Evolutionary conservation across 768 basidiomycete species (phyloP), one percentile per base, ranked within the genome.

Genomic region (Stropharia rugosoannulata): DNA sequence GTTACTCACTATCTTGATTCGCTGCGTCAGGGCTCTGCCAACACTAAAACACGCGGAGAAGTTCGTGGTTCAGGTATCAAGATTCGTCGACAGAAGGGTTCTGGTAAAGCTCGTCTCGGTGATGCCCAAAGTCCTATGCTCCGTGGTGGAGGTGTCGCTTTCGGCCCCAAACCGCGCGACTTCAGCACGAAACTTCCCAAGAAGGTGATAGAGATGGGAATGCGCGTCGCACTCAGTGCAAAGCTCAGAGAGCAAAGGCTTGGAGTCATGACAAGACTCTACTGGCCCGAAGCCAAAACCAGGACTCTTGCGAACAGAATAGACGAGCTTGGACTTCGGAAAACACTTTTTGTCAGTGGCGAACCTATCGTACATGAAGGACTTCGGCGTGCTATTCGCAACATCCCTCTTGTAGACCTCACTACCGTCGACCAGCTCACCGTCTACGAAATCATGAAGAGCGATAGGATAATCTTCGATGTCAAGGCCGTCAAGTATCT

Each of bases 141-240:
- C 52, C 80, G 87, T 32, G 96, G 96, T 35, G 97, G 97, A 72
- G 97, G 96, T 62, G 83, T 90, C 39, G 93, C 93, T 5, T 95
- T 94, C 58, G 94, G 94, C 29, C 93, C 93, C 0, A 89, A 92
- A 66, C 92, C 94, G 2, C 83, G 94, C 47, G 91, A 97, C 68
- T 98, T 95, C 70, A 85, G 89, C 63, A 94, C 93, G 16, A 89
- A 91, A 60, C 81, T 99, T 37, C 90, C 92, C n/a, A 82, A 92
- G 59, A 98, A 98, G 73, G 90, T 97, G 61, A 81, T 93, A 40
- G 79, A 91, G 63, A 90, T 98, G 85, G 96, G 95, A 9, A 87
- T 98, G 84, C 83, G 91, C 18, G 88, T 95, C 49, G 95, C 93
- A 2, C 71, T 98, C 43, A 93, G 92, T 61, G 80, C 84, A 41